A percentile compares a stretch with the other conserved stretches of the same genome.
Evolutionary conservation across 1,139 yeast genomes (phyloP).

Genomic region (Kazachstania sp.): DNA sequence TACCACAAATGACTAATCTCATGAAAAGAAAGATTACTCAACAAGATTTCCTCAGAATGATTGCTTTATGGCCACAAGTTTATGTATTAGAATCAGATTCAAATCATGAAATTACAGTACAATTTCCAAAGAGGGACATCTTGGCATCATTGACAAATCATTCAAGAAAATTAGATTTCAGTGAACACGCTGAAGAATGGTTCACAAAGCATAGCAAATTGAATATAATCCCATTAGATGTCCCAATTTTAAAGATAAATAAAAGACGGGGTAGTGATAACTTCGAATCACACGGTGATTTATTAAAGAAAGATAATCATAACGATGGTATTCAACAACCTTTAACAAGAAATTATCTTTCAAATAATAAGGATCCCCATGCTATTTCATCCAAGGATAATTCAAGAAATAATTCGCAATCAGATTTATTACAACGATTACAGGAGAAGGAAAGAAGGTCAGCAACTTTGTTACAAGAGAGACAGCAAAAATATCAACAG

Average conservation of each 20-base stretch:
- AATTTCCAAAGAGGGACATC: slow-evolving; percentile 16
- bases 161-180: slow-evolving; percentile 23
- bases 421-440: slow-evolving; percentile 20
- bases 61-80: slow-evolving; percentile 24
- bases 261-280: slow-evolving; percentile 17
- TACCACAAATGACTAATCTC: slow-evolving; percentile 28
- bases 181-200: slow-evolving; percentile 23
- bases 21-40: slow-evolving; percentile 18
- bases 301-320: background rate
- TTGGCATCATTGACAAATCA: slow-evolving; percentile 15
- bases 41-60: slow-evolving; percentile 13
- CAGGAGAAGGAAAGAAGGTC: slow-evolving; percentile 26
- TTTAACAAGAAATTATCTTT: slow-evolving; percentile 8
- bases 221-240: slow-evolving; percentile 10
- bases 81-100: slow-evolving; percentile 20
- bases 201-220: slow-evolving; percentile 1
- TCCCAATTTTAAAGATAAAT: slow-evolving; percentile 17
- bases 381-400: slow-evolving; percentile 11
- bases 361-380: slow-evolving; percentile 16
- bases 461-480: slow-evolving; percentile 20
- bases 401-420: slow-evolving; percentile 15
- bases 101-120: slow-evolving; percentile 18
- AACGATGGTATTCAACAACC: slow-evolving; percentile 2
- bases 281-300: background rate
- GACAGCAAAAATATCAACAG: slow-evolving; percentile 33